phyloP scores from a whole-genome alignment of 768 basidiomycete genomes.

The Cystoderma amianthinum region DNA sequence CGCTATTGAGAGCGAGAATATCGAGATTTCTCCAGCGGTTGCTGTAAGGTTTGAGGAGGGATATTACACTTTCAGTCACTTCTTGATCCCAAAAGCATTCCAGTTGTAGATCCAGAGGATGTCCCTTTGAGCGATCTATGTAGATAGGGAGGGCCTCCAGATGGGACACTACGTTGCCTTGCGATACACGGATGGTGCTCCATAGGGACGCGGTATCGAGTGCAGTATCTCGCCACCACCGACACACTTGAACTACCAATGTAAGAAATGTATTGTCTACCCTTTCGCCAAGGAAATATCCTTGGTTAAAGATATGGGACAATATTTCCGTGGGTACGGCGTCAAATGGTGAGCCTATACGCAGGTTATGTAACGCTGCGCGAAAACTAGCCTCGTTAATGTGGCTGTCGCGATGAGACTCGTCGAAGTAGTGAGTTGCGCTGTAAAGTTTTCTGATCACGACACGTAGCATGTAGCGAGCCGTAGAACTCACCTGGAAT shows the following conservation, averaged over 20 bases:
- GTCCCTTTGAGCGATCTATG: slow-evolving; percentile 17
- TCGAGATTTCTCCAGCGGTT: slow-evolving; percentile 18
- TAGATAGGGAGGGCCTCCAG: slow-evolving; percentile 14
- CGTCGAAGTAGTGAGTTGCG: neutral
- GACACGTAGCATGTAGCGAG: neutral
- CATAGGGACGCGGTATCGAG: slow-evolving; percentile 22
- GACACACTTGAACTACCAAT: slow-evolving; percentile 12
- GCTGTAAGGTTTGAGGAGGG: slow-evolving; percentile 17
- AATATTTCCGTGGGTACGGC: slow-evolving; percentile 20
- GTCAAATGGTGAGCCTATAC: slow-evolving; percentile 11
- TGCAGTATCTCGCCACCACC: slow-evolving; percentile 13
- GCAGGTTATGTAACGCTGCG: neutral
- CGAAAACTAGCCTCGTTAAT: neutral
- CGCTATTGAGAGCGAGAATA: slow-evolving; percentile 13
- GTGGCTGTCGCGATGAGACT: neutral
- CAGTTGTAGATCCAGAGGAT: slow-evolving; percentile 20
- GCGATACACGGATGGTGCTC: slow-evolving; percentile 20
- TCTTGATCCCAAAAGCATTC: slow-evolving; percentile 19
- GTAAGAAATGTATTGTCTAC: slow-evolving; percentile 12
- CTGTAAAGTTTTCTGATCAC: neutral
- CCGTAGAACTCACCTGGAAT: neutral
- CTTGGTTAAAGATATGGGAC: slow-evolving; percentile 18
- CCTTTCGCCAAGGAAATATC: slow-evolving; percentile 11
- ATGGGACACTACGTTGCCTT: slow-evolving; percentile 11
- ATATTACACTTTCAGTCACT: slow-evolving; percentile 14